These are phyloP conservation scores for Lipomyces mesembrius DNA, from an alignment of 805 yeast genomes.

Conservation along the genomic window DNA sequence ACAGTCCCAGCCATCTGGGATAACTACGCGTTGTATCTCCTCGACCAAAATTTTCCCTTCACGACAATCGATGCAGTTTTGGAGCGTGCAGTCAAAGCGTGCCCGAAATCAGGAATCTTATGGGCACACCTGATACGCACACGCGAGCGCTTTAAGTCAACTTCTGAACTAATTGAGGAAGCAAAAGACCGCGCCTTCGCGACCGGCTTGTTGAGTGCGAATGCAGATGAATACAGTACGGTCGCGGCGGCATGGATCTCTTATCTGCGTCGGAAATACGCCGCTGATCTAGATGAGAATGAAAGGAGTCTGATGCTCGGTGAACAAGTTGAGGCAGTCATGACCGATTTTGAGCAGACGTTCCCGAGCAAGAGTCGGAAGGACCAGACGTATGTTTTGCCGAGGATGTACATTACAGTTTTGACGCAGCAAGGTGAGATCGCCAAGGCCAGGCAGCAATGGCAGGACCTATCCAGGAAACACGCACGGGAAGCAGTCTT, in stretches of 20 bases:
- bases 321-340: conserved; percentile 1
- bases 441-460: conserved; percentile 17
- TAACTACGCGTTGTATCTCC: conserved; percentile 40
- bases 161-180: conserved; percentile 15
- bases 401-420: conserved; percentile 20
- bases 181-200: conserved; percentile 26
- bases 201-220: conserved; percentile 14
- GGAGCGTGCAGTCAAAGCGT: conserved; percentile 38
- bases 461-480: conserved; percentile 41
- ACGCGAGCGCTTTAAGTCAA: conserved; percentile 18
- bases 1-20: conserved; percentile 41
- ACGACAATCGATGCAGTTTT: conserved; percentile 21
- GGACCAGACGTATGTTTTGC: conserved; percentile 16
- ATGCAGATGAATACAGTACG: conserved; percentile 21
- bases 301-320: neutral
- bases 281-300: neutral
- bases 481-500: conserved; percentile 50
- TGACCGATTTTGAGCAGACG: neutral
- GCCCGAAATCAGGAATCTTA: conserved; percentile 40
- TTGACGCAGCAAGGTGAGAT: conserved; percentile 16
- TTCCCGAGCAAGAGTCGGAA: conserved; percentile 11
- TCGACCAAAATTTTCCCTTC: conserved; percentile 24
- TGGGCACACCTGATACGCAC: conserved; percentile 40
- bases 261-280: conserved; percentile 16
- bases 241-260: conserved; percentile 29